These are phyloP conservation scores for Arachnopeziza araneosa DNA, from an alignment of 2,329 filamentous ascomycete genomes.

Conservation along the genomic window DNA sequence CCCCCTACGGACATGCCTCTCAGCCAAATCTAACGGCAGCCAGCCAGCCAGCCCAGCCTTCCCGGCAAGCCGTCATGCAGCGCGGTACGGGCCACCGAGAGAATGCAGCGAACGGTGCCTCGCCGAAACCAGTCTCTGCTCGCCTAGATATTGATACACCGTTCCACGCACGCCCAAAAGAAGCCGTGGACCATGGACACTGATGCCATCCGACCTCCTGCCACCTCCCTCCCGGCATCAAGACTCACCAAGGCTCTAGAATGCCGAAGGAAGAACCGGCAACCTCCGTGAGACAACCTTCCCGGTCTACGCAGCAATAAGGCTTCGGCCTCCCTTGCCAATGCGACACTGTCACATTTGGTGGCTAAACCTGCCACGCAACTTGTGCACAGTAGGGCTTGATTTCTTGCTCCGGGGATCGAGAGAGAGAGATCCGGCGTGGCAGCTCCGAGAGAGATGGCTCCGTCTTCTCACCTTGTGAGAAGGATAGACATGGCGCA, in stretches of 20 bases:
- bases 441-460: neutral
- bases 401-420: neutral
- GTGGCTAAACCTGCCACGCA: neutral
- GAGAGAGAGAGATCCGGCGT: neutral
- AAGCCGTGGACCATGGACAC: no score
- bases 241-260: neutral
- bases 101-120: neutral
- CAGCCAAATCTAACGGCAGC: slow-evolving; percentile 1
- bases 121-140: neutral
- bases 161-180: neutral
- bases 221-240: no score
- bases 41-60: slow-evolving; percentile 1
- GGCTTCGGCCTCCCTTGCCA: neutral
- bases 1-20: neutral
- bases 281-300: neutral
- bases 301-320: no score
- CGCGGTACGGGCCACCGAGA: slow-evolving; percentile 1
- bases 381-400: neutral
- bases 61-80: no score
- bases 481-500: neutral
- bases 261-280: neutral
- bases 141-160: neutral
- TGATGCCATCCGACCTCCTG: no score
- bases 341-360: neutral
- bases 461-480: neutral